Evolutionary conservation across 2,329 filamentous ascomycete genomes (phyloP), one percentile per base, ranked within the genome.

Genomic region (Falciphora oryzae): DNA sequence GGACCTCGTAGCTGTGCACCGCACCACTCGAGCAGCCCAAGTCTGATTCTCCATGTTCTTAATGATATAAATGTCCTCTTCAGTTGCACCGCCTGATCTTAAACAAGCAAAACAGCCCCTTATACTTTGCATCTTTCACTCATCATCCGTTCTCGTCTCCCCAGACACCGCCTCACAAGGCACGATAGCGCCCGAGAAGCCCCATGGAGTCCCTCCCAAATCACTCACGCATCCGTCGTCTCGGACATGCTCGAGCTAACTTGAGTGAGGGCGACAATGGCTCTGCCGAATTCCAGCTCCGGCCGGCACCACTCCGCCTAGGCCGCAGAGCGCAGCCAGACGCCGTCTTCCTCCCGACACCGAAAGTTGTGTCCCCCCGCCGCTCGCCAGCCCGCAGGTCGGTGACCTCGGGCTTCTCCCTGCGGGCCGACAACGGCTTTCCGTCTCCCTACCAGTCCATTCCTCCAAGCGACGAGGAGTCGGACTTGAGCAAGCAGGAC

Each of bases 261-360:
- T 22, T 25, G 16, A 22, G 62, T n/a, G 1, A 29, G 18, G 32
- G 61, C 22, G 18, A 25, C n/a, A 32, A 44, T 14, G 63, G 67
- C 28, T 68, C 66, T 59, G 65, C 65, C 7, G 38, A 66, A 32
- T 58, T 57, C 11, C 64, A 67, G 4, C 57, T 70, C 3, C 67
- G 67, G 60, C 69, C 70, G 0, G 67, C 65, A 1, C 68, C 69
- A 31, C 65, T 71, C 3, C 65, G 69, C 2, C 13, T 70, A 2
- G 29, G 61, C 0, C 65, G 66, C n/a, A 69, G 69, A 64, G 66
- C 60, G 16, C 59, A 62, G 32, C 66, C 65, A 10, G 60, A 62
- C 44, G 56, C 29, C n/a, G 57, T 18, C 8, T 61, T n/a, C 8
- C 25, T 22, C 29, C 22, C 2, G 18, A 53, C 44, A 25, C 44